Evolutionary conservation across 2,329 filamentous ascomycete genomes (phyloP).

Genomic region (Periconia sp.): DNA sequence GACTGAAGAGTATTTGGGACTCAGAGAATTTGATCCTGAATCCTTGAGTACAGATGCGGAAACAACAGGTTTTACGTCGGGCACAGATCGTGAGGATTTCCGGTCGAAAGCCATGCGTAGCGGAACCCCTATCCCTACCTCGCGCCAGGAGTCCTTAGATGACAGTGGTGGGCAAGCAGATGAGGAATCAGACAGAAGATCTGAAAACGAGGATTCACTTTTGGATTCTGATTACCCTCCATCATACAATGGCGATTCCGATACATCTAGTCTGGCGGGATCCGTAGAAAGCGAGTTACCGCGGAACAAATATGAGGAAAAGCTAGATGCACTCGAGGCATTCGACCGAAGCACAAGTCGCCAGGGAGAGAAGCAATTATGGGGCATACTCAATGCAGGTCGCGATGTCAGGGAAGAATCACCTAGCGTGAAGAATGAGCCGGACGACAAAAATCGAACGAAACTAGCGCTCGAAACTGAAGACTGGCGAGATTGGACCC

Average conservation of each 20-base stretch:
- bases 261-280: not conserved
- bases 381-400: constrained; percentile 44
- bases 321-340: constrained; percentile 35
- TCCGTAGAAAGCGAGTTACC: not conserved
- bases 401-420: constrained; percentile 19
- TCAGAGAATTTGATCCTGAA: constrained; percentile 19
- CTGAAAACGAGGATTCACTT: constrained; percentile 2
- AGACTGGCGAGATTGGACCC: constrained; percentile 52
- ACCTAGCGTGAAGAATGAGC: constrained; percentile 18
- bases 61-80: constrained; percentile 7
- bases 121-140: constrained; percentile 30
- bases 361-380: constrained; percentile 50
- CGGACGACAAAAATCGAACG: constrained; percentile 29
- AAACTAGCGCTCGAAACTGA: constrained; percentile 39
- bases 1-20: constrained; percentile 33
- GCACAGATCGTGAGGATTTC: constrained; percentile 18
- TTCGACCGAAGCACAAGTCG: constrained; percentile 50
- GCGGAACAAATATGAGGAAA: constrained; percentile 1
- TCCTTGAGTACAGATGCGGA: constrained; percentile 33
- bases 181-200: not conserved
- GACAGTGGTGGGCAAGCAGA: constrained; percentile 12
- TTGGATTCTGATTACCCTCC: not conserved
- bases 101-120: constrained; percentile 23
- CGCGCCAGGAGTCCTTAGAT: constrained; percentile 9
- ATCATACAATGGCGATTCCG: not conserved